Percentiles rank a stretch among this genome's conserved stretches.
phyloP scores from a whole-genome alignment of 2,329 filamentous ascomycete species.

The Hortaea werneckii region DNA sequence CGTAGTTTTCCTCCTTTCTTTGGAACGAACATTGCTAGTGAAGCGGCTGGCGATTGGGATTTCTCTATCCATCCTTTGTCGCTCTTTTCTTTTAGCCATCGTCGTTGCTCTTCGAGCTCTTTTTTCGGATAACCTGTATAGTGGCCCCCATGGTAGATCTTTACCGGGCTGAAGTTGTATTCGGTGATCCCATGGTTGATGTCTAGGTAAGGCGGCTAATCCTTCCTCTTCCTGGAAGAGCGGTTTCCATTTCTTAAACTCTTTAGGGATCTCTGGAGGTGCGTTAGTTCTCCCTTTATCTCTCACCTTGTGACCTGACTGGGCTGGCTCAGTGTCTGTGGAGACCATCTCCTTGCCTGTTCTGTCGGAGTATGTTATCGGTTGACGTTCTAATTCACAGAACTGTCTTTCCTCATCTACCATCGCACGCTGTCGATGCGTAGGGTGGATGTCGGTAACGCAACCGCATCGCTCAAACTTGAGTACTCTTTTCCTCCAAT shows the following conservation, averaged over 20 bases:
- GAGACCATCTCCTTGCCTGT: background rate
- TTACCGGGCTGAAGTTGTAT: slow-evolving; percentile 7
- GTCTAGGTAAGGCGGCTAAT: slow-evolving; percentile 6
- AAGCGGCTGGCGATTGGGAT: slow-evolving; percentile 2
- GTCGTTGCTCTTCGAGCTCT: slow-evolving; percentile 3
- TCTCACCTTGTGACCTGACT: slow-evolving; percentile 1
- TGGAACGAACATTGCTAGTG: slow-evolving; percentile 14
- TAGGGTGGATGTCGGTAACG: slow-evolving; percentile 3
- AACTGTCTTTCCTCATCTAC: slow-evolving; percentile 9
- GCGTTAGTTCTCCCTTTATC: background rate
- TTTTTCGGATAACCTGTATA: slow-evolving; percentile 6
- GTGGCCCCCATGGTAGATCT: slow-evolving; percentile 5
- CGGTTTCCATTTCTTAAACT: slow-evolving; percentile 8
- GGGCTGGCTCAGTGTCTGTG: background rate
- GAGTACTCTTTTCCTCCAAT: slow-evolving; percentile 8
- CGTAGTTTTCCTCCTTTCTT: slow-evolving; percentile 14
- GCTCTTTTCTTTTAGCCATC: slow-evolving; percentile 4
- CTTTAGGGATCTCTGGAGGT: slow-evolving; percentile 3
- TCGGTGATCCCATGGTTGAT: slow-evolving; percentile 8
- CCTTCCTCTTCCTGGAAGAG: slow-evolving; percentile 11
- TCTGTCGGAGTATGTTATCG: background rate
- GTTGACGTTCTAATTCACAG: background rate
- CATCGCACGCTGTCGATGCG: slow-evolving; percentile 2
- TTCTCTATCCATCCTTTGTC: slow-evolving; percentile 4
- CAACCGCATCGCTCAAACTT: slow-evolving; percentile 6